A percentile compares a stretch with the other conserved stretches of the same genome.
These are phyloP conservation scores for Fusarium tupiense DNA, from an alignment of 2,329 filamentous ascomycete genomes.

Conservation along the genomic window DNA sequence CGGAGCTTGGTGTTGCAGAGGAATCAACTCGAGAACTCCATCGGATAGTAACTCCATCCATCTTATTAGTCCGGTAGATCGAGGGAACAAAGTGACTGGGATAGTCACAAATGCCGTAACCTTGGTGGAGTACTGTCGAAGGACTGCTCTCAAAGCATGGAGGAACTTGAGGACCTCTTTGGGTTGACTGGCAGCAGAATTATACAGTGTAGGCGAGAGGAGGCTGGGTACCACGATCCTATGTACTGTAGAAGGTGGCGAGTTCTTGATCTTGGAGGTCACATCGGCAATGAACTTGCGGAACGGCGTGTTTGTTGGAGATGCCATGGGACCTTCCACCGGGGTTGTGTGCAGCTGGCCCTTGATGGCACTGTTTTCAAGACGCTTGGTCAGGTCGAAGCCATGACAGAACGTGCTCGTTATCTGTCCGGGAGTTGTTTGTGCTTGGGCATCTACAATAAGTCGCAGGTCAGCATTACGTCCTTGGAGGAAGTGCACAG, in stretches of 20 bases:
- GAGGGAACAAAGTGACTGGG: slow-evolving; percentile 82
- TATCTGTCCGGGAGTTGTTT: slow-evolving; percentile 35
- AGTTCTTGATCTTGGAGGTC: slow-evolving; percentile 63
- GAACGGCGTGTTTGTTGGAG: slow-evolving; percentile 55
- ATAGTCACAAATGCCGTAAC: slow-evolving; percentile 80
- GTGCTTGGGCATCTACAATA: slow-evolving; percentile 32
- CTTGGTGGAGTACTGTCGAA: slow-evolving; percentile 72
- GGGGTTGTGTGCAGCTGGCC: slow-evolving; percentile 63
- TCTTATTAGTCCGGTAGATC: slow-evolving; percentile 77
- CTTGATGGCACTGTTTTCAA: slow-evolving; percentile 60
- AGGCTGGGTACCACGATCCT: slow-evolving; percentile 86
- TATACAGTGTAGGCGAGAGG: slow-evolving; percentile 87
- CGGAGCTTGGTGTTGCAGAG: slow-evolving; percentile 68
- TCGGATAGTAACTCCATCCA: slow-evolving; percentile 90
- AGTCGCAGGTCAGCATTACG: background rate
- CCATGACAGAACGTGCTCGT: slow-evolving; percentile 70
- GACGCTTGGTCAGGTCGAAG: slow-evolving; percentile 75
- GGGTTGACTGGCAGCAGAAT: slow-evolving; percentile 74
- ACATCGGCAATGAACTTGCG: slow-evolving; percentile 70
- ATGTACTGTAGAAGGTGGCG: slow-evolving; percentile 72
- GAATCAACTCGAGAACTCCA: slow-evolving; percentile 83
- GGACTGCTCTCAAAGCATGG: slow-evolving; percentile 78
- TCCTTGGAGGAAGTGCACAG: background rate
- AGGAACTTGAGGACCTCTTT: slow-evolving; percentile 81
- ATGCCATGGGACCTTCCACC: slow-evolving; percentile 46